Evolutionary conservation across 140 eudicot species (phyloP).

Genomic region (Cichorium intybus): DNA sequence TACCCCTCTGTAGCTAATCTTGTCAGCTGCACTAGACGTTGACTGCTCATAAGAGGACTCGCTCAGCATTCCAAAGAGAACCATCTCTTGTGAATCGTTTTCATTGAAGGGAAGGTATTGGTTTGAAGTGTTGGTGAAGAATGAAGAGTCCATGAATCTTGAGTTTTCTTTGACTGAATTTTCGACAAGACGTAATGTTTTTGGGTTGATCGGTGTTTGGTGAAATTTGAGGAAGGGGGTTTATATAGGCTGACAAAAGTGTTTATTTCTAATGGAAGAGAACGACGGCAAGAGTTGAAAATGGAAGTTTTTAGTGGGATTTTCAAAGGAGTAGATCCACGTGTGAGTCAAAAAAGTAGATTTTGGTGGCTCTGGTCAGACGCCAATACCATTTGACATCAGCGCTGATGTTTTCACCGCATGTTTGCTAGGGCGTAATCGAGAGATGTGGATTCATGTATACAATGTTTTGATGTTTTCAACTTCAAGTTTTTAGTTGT

Average conservation of each 20-base stretch:
- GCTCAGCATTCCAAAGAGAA: constrained; percentile 32
- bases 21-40: constrained; percentile 7
- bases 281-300: neutral
- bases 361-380: constrained; percentile 34
- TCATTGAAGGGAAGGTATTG: constrained; percentile 52
- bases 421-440: neutral
- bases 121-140: constrained; percentile 7
- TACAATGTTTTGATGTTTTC: no score
- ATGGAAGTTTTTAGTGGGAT: constrained; percentile 11
- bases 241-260: neutral
- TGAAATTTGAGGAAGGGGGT: constrained; percentile 6
- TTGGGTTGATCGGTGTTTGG: constrained; percentile 13
- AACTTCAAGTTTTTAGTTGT: no score
- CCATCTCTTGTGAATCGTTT: constrained; percentile 57
- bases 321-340: constrained; percentile 28
- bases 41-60: constrained; percentile 14
- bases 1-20: constrained; percentile 42
- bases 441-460: no score
- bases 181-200: neutral
- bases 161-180: neutral
- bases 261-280: neutral
- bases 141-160: constrained; percentile 26
- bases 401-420: constrained; percentile 9
- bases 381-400: constrained; percentile 22
- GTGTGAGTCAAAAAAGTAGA: constrained; percentile 30